A percentile compares a stretch with the other conserved stretches of the same genome.
phyloP scores from a whole-genome alignment of 75 land plant species.

The Pseudotsuga menziesii region DNA sequence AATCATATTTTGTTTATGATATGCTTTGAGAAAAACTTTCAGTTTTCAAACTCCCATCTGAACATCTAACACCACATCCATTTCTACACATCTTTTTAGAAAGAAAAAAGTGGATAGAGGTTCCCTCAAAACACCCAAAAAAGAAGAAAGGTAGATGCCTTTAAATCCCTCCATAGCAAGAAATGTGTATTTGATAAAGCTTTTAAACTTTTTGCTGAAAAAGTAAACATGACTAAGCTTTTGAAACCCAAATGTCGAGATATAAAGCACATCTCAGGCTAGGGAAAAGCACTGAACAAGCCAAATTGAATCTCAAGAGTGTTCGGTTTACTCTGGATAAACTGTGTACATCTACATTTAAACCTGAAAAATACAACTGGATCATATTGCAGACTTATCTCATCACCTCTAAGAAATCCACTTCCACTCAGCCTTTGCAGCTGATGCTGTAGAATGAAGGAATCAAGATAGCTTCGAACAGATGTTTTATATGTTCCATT shows the following conservation, averaged over 20 bases:
- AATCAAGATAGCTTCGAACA: conserved; percentile 76
- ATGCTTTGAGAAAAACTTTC: background rate
- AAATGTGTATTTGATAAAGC: background rate
- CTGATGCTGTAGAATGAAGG: conserved; percentile 86
- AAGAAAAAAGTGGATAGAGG: background rate
- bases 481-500: conserved; percentile 80
- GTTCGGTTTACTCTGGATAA: background rate
- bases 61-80: background rate
- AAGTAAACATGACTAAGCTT: background rate
- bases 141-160: background rate
- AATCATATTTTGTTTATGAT: background rate
- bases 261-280: background rate
- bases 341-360: background rate
- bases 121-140: background rate
- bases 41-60: background rate
- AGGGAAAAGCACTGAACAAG: conserved; percentile 2
- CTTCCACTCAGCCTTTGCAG: conserved; percentile 66
- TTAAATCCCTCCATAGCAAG: background rate
- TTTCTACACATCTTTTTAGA: background rate
- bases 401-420: conserved; percentile 42
- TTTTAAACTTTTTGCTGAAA: background rate
- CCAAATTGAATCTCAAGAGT: background rate
- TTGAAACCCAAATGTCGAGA: background rate
- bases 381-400: background rate
- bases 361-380: background rate